phyloP scores from a whole-genome alignment of 2,329 filamentous ascomycete species.

The Bipolaris cookei region DNA sequence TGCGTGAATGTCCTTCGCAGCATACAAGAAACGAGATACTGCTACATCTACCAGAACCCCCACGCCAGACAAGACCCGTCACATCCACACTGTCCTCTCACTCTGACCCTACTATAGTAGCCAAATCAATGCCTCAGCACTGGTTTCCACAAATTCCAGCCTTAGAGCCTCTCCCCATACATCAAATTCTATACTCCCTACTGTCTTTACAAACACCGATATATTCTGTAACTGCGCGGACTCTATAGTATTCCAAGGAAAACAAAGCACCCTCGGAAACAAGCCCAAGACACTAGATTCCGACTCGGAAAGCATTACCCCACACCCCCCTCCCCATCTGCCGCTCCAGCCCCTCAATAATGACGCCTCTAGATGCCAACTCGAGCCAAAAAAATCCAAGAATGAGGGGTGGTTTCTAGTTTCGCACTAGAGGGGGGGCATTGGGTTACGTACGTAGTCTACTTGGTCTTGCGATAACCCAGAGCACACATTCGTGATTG shows the following conservation, averaged over 20 bases:
- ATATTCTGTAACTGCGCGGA: background rate
- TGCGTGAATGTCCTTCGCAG: too few species aligned
- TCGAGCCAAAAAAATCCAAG: slow-evolving; percentile 1
- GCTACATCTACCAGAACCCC: too few species aligned
- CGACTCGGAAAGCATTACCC: slow-evolving; percentile 1
- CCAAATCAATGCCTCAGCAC: too few species aligned
- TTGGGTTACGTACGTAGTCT: background rate
- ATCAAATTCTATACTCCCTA: too few species aligned
- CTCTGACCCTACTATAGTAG: too few species aligned
- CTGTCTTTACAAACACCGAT: background rate
- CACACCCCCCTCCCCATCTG: background rate
- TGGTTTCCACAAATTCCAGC: too few species aligned
- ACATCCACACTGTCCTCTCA: too few species aligned
- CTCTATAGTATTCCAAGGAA: background rate
- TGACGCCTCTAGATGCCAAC: background rate
- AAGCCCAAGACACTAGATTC: slow-evolving; percentile 1
- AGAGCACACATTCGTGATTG: background rate
- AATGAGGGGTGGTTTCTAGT: background rate
- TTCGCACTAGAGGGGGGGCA: background rate
- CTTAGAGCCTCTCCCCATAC: too few species aligned
- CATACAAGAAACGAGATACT: too few species aligned
- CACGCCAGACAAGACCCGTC: too few species aligned
- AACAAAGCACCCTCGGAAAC: background rate
- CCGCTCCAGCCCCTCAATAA: background rate
- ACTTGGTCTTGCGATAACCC: background rate